Base-by-base conservation (phyloP, 345 rosid species). In the Chamaenerion angustifolium region DNA sequence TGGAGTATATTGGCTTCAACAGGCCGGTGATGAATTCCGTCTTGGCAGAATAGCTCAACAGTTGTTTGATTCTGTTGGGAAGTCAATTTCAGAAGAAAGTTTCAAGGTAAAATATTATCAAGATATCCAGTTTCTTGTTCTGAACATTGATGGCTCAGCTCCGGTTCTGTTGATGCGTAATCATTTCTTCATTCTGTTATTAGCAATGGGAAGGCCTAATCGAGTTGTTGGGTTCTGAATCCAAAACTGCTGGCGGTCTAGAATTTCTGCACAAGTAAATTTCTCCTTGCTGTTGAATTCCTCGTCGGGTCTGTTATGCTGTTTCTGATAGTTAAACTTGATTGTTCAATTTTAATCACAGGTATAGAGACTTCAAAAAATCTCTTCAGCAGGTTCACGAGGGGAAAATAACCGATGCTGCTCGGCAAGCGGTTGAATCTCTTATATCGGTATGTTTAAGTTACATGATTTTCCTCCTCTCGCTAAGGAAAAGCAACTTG, bases 201-300 rank as follows among this genome's bases (percentile, higher is more conserved):
- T 31, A 92, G 98, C 94, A 84, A 84, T 92, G 98, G 98, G 98
- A 84, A 70, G 95, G 95, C 42, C 69, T 92, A 25, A 72, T 87
- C 55, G 90, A 79, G 52, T 68, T 92, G 74, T 67, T 92, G 71
- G 89, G 88, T 58, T 80, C 93, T 1, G 95, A 87, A 61, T 74
- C 88, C 16, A 72, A 72, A 68, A 61, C 78, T 61, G 82, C 81
- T 56, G 96, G 93, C 12, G 94, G 96, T 59, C 90, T 92, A 42
- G 94, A 84, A 61, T 92, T 92, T 74, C 78, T 92, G 56, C 81
- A 77, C 83, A 87, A 78, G 96, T 92, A 87, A 12, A 69, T 47
- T 45, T 52, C 25, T 21, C 56, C 25, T 11, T 21, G 37, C 37
- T 31, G 37, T 31, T 1, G 10, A 31, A 31, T 31, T 31, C 37